Conservation (phyloP, 2,329 filamentous ascomycete species). For the Colletotrichum acutatum region DNA sequence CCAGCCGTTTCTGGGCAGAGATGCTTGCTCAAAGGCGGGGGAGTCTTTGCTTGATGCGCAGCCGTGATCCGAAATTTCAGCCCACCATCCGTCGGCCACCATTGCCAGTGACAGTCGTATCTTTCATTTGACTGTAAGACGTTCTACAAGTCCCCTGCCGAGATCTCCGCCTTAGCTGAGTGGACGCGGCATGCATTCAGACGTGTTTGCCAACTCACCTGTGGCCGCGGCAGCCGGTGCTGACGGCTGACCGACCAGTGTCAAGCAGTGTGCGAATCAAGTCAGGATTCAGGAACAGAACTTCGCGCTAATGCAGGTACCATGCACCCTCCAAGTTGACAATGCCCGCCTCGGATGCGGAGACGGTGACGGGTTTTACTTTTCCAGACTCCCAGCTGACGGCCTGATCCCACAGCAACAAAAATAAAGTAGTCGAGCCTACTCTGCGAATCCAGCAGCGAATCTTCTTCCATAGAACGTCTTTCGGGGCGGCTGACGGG, state of each 20-base stretch:
- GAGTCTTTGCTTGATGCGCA: constrained; percentile 19
- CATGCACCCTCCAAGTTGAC: constrained; percentile 1
- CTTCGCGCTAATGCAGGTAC: constrained; percentile 31
- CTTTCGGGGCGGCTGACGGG: constrained; percentile 11
- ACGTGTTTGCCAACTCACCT: neutral
- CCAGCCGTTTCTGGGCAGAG: constrained; percentile 2
- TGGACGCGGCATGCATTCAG: constrained; percentile 2
- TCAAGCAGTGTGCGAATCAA: constrained; percentile 13
- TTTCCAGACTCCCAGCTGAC: neutral
- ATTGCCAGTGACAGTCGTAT: constrained; percentile 5
- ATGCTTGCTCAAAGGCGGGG: constrained; percentile 1
- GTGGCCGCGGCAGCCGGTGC: constrained; percentile 17
- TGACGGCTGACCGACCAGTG: constrained; percentile 29
- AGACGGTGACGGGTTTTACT: constrained; percentile 8
- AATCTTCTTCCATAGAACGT: neutral
- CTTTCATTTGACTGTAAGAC: constrained; percentile 23
- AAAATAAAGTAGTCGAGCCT: constrained; percentile 23
- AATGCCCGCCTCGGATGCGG: constrained; percentile 4
- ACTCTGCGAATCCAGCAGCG: neutral
- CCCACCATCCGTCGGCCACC: constrained; percentile 17
- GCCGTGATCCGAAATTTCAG: constrained; percentile 28
- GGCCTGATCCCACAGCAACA: neutral
- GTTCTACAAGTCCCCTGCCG: constrained; percentile 1
- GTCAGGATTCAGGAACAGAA: constrained; percentile 1
- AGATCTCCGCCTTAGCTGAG: constrained; percentile 3